Conservation (phyloP, 140 eudicot genomes). For the Oenanthe javanica region DNA sequence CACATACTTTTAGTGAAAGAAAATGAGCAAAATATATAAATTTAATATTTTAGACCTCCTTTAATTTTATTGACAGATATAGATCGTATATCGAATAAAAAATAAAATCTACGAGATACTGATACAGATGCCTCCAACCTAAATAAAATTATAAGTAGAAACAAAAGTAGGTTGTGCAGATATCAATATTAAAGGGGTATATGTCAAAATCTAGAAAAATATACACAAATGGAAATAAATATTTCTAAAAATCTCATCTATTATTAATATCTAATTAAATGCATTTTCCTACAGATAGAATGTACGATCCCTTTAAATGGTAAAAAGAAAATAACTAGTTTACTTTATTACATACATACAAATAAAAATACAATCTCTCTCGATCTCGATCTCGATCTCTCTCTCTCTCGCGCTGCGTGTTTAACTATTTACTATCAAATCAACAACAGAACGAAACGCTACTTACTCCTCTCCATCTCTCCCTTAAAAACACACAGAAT, state of each 20-base stretch:
- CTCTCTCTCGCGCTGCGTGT: slow-evolving; percentile 1
- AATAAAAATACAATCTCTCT: not conserved
- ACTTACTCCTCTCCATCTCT: slow-evolving; percentile 11
- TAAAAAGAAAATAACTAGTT: not conserved
- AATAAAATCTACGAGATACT: not conserved
- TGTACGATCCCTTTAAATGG: not conserved
- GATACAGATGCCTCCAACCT: not conserved
- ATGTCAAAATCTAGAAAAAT: not conserved
- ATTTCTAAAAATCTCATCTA: not conserved
- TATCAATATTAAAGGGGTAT: not conserved
- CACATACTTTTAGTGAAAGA: too few relatives aligned
- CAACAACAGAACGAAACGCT: slow-evolving; percentile 23
- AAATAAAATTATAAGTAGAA: not conserved
- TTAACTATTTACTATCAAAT: slow-evolving; percentile 22
- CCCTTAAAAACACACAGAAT: not conserved
- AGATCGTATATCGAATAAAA: too few relatives aligned
- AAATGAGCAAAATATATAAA: too few relatives aligned
- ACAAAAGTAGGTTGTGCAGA: not conserved
- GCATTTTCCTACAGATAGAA: not conserved
- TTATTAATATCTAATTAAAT: not conserved
- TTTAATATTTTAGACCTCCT: too few relatives aligned
- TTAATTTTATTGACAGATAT: too few relatives aligned
- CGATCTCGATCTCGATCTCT: not conserved
- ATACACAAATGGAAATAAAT: not conserved
- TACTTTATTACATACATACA: not conserved